Evolutionary conservation across 257 asterid genomes (phyloP).

Genomic region (Leonotis leonurus): DNA sequence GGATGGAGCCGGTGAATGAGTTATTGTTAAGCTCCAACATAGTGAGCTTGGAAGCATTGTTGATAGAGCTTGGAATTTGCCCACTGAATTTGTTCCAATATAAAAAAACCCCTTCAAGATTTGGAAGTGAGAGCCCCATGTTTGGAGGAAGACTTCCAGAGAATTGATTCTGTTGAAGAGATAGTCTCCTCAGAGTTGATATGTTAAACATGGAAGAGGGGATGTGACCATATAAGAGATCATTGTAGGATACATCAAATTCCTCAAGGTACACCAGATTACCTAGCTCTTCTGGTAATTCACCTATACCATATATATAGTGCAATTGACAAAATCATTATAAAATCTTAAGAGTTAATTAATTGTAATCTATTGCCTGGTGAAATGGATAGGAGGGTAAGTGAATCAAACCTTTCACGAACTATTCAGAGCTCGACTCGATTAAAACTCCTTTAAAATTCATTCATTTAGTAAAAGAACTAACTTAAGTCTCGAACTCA

Average conservation of each 20-base stretch:
- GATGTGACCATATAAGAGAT: background rate
- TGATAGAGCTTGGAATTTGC: background rate
- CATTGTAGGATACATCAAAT: background rate
- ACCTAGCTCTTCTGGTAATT: background rate
- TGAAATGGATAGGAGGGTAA: too few species aligned
- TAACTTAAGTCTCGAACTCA: too few species aligned
- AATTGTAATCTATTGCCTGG: too few species aligned
- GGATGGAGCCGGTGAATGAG: background rate
- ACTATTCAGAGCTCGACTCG: too few species aligned
- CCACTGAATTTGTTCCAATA: background rate
- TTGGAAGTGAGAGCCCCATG: background rate
- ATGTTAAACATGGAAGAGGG: background rate
- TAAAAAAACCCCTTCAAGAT: background rate
- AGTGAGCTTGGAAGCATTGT: background rate
- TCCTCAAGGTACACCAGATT: background rate
- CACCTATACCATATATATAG: background rate
- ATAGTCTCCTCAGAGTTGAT: background rate
- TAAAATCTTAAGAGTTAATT: background rate
- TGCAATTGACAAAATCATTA: background rate
- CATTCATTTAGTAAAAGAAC: too few species aligned
- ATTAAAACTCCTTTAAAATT: too few species aligned
- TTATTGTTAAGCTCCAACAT: background rate
- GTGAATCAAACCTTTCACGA: too few species aligned
- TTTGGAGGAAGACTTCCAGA: background rate
- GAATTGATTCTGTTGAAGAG: background rate